phyloP scores from a whole-genome alignment of 305 asterid species.

The Solanum chacoense region DNA sequence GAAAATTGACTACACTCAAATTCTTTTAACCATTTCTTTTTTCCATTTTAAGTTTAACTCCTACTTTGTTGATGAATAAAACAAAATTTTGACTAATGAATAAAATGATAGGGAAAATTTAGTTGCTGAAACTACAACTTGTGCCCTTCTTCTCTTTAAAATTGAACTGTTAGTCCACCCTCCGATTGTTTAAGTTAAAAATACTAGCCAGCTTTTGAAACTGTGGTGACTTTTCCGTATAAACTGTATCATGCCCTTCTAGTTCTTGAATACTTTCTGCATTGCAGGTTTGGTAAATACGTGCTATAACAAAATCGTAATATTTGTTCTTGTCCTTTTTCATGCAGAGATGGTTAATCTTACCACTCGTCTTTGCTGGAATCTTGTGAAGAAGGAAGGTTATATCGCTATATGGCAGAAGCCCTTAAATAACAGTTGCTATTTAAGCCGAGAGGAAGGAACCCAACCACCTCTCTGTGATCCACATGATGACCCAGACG shows the following conservation, averaged over 20 bases:
- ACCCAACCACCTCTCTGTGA: conserved; percentile 67
- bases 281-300: not conserved
- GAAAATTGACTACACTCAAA: not conserved
- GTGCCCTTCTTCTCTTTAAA: not conserved
- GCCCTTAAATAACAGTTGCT: conserved; percentile 77
- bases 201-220: not conserved
- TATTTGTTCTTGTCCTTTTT: not conserved
- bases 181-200: not conserved
- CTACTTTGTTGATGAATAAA: not conserved
- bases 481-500: conserved; percentile 70
- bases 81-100: not conserved
- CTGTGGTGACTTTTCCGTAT: not conserved
- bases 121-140: not conserved
- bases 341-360: conserved; percentile 71
- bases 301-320: not conserved
- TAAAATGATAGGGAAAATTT: not conserved
- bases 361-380: conserved; percentile 77
- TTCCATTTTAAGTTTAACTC: not conserved
- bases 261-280: not conserved
- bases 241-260: not conserved
- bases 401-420: conserved; percentile 89
- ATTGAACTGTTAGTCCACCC: not conserved
- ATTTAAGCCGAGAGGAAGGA: conserved; percentile 64
- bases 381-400: conserved; percentile 82
- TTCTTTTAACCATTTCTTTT: not conserved